A percentile compares a stretch with the other conserved stretches of the same genome.
Conservation (phyloP, 2,329 filamentous ascomycete genomes). For the Aspergillus ibericus region DNA sequence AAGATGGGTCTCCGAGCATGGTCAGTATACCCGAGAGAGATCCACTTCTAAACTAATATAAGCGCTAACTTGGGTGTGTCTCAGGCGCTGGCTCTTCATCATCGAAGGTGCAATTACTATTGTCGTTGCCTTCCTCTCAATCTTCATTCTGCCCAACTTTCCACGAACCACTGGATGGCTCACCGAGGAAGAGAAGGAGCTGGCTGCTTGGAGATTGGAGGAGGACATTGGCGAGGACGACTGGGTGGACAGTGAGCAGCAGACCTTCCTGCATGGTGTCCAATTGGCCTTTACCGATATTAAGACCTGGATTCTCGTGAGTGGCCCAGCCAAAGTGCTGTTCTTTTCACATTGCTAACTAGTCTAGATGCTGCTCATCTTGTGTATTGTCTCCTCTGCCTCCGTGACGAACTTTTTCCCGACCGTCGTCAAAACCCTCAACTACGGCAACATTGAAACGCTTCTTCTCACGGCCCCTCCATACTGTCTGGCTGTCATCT, state of each 20-base stretch:
- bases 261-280: constrained; percentile 53
- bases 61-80: constrained; percentile 3
- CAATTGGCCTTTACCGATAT: constrained; percentile 57
- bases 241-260: constrained; percentile 57
- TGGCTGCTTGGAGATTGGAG: constrained; percentile 62
- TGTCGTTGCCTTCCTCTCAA: constrained; percentile 56
- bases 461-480: constrained; percentile 66
- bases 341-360: neutral
- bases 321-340: constrained; percentile 11
- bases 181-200: constrained; percentile 56
- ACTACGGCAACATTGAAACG: constrained; percentile 61
- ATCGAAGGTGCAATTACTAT: constrained; percentile 69
- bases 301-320: constrained; percentile 62
- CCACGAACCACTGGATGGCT: constrained; percentile 63
- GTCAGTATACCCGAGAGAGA: constrained; percentile 33
- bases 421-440: constrained; percentile 67
- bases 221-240: constrained; percentile 67
- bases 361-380: constrained; percentile 54
- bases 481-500: constrained; percentile 61
- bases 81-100: constrained; percentile 63
- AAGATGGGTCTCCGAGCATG: constrained; percentile 57
- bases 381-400: constrained; percentile 58
- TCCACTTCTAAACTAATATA: no score
- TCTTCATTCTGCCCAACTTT: constrained; percentile 67
- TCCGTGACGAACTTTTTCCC: constrained; percentile 70